Evolutionary conservation across 2,329 filamentous ascomycete genomes (phyloP), one percentile per base, ranked within the genome.

Genomic region (Mycocentrospora acerina): DNA sequence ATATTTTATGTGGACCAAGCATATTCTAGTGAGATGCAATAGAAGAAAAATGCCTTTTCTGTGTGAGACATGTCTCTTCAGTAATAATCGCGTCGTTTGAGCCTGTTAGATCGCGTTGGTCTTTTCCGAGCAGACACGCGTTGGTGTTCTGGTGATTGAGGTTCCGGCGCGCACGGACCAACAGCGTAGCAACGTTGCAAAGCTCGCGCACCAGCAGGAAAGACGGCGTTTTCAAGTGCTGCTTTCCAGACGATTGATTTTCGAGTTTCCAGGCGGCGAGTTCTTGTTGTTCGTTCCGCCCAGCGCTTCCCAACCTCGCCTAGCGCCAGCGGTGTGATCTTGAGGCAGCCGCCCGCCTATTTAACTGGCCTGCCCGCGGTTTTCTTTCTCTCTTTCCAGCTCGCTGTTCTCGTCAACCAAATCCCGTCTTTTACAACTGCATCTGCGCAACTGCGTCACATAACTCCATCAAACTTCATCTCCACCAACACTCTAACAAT

Each of bases 261-360:
- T 45, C 45, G 33, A 37, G 38, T 38, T 47, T 41, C 43, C 41
- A 42, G 40, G 40, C 31, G 35, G 37, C 49, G 36, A 44, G 39
- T 35, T 31, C 37, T 43, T 43, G 39, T 42, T 48, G 46, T 43
- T 52, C 44, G 44, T 34, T 37, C 38, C 37, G 29, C 25, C 18
- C 15, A 12, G n/a, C 22, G 18, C 36, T 8, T 7, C 56, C 56
- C 44, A 46, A 53, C 37, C 17, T 24, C 39, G 54, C 40, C 37
- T 60, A 57, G 55, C 57, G 55, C 49, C 42, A 30, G 46, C 35
- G 32, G 37, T 55, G 49, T 59, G 55, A 57, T 57, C 50, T 53
- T 27, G 49, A 53, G 53, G 51, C 53, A 53, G 37, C 55, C 53
- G 42, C 52, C 40, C 42, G 30, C 42, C 48, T 48, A 46, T 54